Base-by-base conservation (phyloP, 306 rosid genomes). In the Vachellia pachyceras region DNA sequence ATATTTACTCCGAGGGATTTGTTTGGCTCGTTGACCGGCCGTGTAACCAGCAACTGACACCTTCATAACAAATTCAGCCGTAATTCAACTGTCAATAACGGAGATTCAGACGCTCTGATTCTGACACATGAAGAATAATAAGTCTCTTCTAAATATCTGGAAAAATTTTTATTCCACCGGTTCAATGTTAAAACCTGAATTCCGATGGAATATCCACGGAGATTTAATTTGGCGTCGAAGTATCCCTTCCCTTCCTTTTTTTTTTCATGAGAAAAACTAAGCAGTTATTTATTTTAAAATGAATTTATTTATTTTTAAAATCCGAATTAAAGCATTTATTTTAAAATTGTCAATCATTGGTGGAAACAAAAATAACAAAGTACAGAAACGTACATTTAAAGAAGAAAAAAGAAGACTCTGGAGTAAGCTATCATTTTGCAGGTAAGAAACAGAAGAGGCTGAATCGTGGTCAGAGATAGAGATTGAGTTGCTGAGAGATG, bases 11-110 rank as follows among this genome's bases (percentile, higher is more conserved):
- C 94, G 85, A 23, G 99, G 99, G 14, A 95, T 91, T 40, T 93
- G 97, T 77, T 92, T 90, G 0, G 99, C 98, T 35, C 99, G 91
- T 71, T 95, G 89, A 29, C 98, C 99, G 0, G 98, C 99, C 0
- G 99, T 95, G 85, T 90, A 95, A 15, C 98, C 99, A 0, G 99
- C 98, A 4, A 95, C 84, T 2, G 88, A 77, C 50, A 95, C 98
- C 99, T 70, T 22, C 75, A 14, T 14, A 22, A 17, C 57, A 44
- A 23, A 70, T 67, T n/a, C 1, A 39, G 0, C 29, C 13, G 39
- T n/a, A 18, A 7, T n/a, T 36, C 37, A 1, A 37, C 25, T 0
- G 71, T 66, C 71, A 36, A 17, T 17, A 37, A 18, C 46, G 15
- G 15, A 61, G 58, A 52, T 18, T 52, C 58, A 52, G 58, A 52